Evolutionary conservation across 176 grass and related monocot species (phyloP).

Genomic region (Phoenix roebelenii): DNA sequence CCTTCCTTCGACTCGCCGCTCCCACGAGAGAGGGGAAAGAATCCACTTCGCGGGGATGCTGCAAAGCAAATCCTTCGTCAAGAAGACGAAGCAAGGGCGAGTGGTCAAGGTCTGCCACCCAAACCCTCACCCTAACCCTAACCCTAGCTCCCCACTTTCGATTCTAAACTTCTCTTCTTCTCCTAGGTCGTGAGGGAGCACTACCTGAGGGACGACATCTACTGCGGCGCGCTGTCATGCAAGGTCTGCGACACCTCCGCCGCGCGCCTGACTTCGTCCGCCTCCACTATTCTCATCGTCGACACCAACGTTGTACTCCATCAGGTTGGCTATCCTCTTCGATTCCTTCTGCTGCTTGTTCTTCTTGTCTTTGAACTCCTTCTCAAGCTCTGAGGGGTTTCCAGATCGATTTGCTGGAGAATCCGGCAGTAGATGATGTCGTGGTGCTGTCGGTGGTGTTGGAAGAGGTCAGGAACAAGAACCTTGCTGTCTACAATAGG

Average conservation of each 20-base stretch:
- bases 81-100: slow-evolving; percentile 88
- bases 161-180: not conserved
- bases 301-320: slow-evolving; percentile 95
- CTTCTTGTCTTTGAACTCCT: no score
- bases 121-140: slow-evolving; percentile 22
- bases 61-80: slow-evolving; percentile 97
- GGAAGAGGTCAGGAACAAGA: slow-evolving; percentile 93
- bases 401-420: slow-evolving; percentile 93
- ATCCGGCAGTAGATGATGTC: slow-evolving; percentile 69
- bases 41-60: slow-evolving; percentile 30
- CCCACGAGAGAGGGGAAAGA: no score
- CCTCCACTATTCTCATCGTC: slow-evolving; percentile 64
- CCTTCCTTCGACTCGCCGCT: no score
- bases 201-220: slow-evolving; percentile 88
- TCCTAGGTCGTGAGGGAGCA: slow-evolving; percentile 83
- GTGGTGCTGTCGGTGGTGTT: slow-evolving; percentile 86
- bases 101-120: slow-evolving; percentile 52
- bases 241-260: slow-evolving; percentile 42
- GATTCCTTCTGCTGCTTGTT: not conserved
- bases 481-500: slow-evolving; percentile 75
- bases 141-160: not conserved
- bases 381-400: not conserved
- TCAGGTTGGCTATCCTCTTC: slow-evolving; percentile 30
- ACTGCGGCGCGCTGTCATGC: slow-evolving; percentile 67
- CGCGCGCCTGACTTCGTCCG: slow-evolving; percentile 37